These are phyloP conservation scores for Nannochloropsis oceanica DNA, from an alignment of 108 stramenopile genomes.

Conservation along the genomic window DNA sequence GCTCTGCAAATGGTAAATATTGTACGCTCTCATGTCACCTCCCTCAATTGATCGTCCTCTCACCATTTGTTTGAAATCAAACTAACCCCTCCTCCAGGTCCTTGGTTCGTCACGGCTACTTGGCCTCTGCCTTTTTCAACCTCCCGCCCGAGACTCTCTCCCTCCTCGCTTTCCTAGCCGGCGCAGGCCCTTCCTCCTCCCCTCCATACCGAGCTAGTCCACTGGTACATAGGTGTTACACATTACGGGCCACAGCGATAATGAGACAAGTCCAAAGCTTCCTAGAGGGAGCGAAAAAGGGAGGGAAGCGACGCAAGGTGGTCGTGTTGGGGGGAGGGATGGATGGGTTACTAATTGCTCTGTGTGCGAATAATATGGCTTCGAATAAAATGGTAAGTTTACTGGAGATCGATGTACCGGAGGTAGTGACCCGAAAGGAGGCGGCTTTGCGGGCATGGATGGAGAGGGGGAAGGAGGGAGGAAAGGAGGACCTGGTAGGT, in stretches of 20 bases:
- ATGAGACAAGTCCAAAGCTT: not conserved
- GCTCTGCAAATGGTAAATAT: not conserved
- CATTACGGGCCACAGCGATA: not conserved
- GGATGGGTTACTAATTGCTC: not conserved
- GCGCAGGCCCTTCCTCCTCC: not conserved
- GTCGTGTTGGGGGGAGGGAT: not conserved
- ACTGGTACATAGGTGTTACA: not conserved
- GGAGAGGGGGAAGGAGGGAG: not conserved
- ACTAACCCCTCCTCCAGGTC: not conserved
- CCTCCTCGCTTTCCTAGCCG: not conserved
- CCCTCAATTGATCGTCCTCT: no score
- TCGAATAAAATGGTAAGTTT: not conserved
- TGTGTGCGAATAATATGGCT: not conserved
- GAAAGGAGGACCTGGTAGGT: not conserved
- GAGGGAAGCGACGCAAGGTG: not conserved
- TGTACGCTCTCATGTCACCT: not conserved
- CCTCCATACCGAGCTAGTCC: not conserved
- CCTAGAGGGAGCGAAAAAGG: not conserved
- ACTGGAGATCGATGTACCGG: not conserved
- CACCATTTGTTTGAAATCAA: no score
- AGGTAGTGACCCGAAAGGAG: not conserved
- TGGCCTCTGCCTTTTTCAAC: not conserved
- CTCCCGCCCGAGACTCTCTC: not conserved
- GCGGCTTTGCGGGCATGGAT: not conserved
- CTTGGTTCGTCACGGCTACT: not conserved